Base-by-base conservation (phyloP, 805 yeast genomes). In the Candida andamanensis region DNA sequence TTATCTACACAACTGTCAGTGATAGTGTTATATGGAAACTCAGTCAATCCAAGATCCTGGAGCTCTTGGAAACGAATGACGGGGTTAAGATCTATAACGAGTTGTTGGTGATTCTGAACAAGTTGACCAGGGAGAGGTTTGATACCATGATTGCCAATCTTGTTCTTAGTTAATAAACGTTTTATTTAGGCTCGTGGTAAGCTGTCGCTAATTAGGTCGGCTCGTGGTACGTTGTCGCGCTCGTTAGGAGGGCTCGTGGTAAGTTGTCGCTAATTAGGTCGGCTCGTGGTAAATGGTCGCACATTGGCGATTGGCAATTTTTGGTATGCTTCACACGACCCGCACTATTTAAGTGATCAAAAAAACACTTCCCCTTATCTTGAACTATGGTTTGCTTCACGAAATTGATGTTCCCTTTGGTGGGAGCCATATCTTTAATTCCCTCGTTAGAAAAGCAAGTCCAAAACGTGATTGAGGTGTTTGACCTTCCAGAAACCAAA, bases 81-180 rank as follows among this genome's bases (percentile, higher is more conserved):
- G 77, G 85, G 17, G 51, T 56, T 4, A 72, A 63, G 19, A 51
- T 83, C 7, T 82, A 74, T 43, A 70, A 74, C 24, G 95, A 87
- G 49, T 56, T 87, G 24, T 53, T 77, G 29, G 60, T 67, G 27
- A 73, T 86, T 19, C 74, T 80, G 18, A 60, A 81, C 40, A 71
- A 76, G 28, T 58, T 87, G 32, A 66, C 77, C 21, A 78, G 80
- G 36, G 86, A 76, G 46, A 63, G 95, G 41, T 80, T 81, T 45
- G 85, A 78, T 39, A 74, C 84, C 17, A 63, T 86, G 42, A 72
- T 90, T 3, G 85, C 92, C 3, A 85, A 83, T 50, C 71, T 87
- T 15, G 63, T 85, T 30, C 76, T 33, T 5, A 21, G 28, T 17
- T 33, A 20, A 24, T 24, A 11, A 6, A 7, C 26, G n/a, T n/a